Conservation (phyloP, 1,284 basidiomycete genomes). For the Melampsora americana region DNA sequence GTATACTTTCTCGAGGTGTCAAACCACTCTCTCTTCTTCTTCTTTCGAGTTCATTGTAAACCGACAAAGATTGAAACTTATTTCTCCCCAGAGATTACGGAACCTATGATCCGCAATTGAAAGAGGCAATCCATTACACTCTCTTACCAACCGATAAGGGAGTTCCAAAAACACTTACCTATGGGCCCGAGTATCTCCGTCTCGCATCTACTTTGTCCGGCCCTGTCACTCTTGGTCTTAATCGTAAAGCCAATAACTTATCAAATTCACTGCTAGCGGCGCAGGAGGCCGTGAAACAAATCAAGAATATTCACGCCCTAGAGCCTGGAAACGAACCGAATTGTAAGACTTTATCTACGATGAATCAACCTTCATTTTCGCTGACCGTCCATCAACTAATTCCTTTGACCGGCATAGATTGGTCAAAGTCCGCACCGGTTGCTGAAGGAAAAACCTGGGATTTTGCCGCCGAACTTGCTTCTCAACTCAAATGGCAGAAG, state of each 20-base stretch:
- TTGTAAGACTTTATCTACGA: slow-evolving; percentile 50
- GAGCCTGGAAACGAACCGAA: slow-evolving; percentile 60
- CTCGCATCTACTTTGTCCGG: slow-evolving; percentile 3
- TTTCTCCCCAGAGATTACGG: slow-evolving; percentile 7
- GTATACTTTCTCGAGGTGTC: not conserved
- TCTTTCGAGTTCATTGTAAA: not conserved
- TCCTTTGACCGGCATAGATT: not conserved
- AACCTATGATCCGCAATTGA: slow-evolving; percentile 6
- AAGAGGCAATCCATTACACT: not conserved
- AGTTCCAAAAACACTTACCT: slow-evolving; percentile 9
- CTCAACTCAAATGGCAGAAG: slow-evolving; percentile 50
- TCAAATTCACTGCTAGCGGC: not conserved
- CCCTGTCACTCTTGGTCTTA: slow-evolving; percentile 14
- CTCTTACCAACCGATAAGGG: not conserved
- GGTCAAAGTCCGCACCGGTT: slow-evolving; percentile 28
- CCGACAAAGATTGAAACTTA: too few relatives aligned
- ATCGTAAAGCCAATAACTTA: slow-evolving; percentile 11
- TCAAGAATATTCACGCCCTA: slow-evolving; percentile 55
- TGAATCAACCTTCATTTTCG: not conserved
- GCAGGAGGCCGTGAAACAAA: not conserved
- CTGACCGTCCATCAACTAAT: not conserved
- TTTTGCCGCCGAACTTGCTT: slow-evolving; percentile 54
- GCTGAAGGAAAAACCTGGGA: slow-evolving; percentile 53
- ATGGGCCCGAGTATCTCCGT: slow-evolving; percentile 9
- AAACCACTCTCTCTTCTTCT: not conserved